phyloP scores from a whole-genome alignment of 257 asterid species.

The Capsicum rhomboideum region DNA sequence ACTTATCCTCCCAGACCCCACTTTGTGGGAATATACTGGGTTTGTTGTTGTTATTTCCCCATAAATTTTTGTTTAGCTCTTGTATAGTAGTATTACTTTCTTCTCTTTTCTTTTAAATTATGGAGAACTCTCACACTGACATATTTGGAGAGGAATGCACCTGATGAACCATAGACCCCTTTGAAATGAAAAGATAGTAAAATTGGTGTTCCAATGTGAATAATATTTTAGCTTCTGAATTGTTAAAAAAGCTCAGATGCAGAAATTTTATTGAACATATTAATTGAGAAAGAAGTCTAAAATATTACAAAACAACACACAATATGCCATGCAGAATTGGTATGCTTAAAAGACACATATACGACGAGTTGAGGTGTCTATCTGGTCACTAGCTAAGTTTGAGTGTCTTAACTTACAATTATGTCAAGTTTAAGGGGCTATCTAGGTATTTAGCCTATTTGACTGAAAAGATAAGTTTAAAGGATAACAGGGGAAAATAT shows the following conservation, averaged over 20 bases:
- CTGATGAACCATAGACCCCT: neutral
- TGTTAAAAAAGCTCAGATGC: neutral
- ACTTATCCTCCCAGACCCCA: too few relatives aligned
- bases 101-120: neutral
- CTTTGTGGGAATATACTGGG: too few relatives aligned
- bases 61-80: neutral
- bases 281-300: neutral
- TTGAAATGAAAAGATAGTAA: neutral
- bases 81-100: too few relatives aligned
- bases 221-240: neutral
- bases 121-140: neutral
- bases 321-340: neutral
- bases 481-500: neutral
- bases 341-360: neutral
- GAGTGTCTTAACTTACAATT: neutral
- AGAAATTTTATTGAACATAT: neutral
- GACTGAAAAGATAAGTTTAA: neutral
- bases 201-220: neutral
- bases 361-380: neutral
- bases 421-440: neutral
- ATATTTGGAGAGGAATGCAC: neutral
- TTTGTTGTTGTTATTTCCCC: too few relatives aligned
- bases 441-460: neutral
- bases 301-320: neutral
- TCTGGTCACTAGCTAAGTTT: neutral